Evolutionary conservation across 805 yeast genomes (phyloP).

Genomic region (Teunomyces atbi): DNA sequence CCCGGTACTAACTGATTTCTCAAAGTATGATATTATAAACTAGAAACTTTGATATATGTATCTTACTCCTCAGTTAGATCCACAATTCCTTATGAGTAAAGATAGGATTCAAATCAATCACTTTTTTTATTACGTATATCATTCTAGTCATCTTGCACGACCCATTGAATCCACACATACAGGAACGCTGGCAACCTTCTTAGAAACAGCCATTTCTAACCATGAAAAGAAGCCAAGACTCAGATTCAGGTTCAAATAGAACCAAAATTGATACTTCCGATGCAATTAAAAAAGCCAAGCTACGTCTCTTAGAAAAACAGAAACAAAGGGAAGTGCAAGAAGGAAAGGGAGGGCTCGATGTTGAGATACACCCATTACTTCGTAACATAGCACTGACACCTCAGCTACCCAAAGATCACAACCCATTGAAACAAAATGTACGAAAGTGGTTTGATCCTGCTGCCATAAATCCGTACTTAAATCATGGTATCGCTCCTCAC

Average conservation of each 20-base stretch:
- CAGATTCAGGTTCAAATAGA: neutral
- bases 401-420: constrained; percentile 22
- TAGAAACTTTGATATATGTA: neutral
- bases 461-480: constrained; percentile 38
- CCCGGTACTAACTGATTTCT: neutral
- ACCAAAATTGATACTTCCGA: neutral
- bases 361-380: constrained; percentile 39
- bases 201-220: neutral
- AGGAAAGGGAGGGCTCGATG: constrained; percentile 25
- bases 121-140: neutral
- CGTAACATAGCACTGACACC: constrained; percentile 27
- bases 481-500: constrained; percentile 16
- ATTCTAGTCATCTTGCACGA: constrained; percentile 2
- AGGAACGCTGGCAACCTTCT: neutral
- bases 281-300: constrained; percentile 11
- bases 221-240: constrained; percentile 1
- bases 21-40: neutral
- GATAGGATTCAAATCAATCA: neutral
- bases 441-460: constrained; percentile 31
- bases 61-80: neutral
- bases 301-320: constrained; percentile 7
- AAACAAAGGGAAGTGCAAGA: neutral
- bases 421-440: constrained; percentile 29
- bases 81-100: neutral
- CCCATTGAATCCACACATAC: neutral